Base-by-base conservation (phyloP, 768 basidiomycete species). In the Mycena pura region DNA sequence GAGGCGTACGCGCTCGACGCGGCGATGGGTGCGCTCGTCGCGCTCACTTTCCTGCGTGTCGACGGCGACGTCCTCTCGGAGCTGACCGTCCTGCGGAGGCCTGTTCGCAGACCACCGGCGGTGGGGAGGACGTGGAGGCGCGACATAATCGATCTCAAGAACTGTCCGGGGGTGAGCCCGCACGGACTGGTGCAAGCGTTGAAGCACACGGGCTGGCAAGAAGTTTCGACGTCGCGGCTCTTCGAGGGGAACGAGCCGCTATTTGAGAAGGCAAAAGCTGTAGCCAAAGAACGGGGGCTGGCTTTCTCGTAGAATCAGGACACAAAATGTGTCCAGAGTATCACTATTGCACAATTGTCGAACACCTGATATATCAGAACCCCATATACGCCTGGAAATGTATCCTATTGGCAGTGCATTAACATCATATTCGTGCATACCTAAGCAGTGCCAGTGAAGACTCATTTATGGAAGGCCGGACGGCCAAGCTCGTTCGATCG, bases 1-100 rank as follows among this genome's bases (percentile, higher is more conserved):
- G 51, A 53, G 51, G 51, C 41, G 51, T 53, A 53, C 43, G 51
- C 51, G 40, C 51, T 53, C 6, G 51, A 53, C 43, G 51, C 40
- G 29, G 29, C 40, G 28, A 53, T 53, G 39, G 32, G 51, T 40
- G 39, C 29, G 17, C 29, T 53, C 51, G 15, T 29, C 39, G 29
- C 40, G n/a, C 51, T 53, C 43, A 41, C 51, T 15, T 41, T 19
- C 28, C 8, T 53, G 40, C 51, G 51, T 41, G 22, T 53, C 40
- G 51, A 53, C 19, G 51, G 51, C 27, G 51, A 53, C 17, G 13
- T 53, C 43, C 40, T 53, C 32, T 53, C 51, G 51, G 51, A 53
- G 43, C 28, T 53, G 28, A 29, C 51, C 13, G 51, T 53, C 25
- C 43, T 43, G 40, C 51, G 51, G 51, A 53, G 43, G 32, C 19